These are phyloP conservation scores for Mucor piriformis DNA, from an alignment of 371 early-diverging fungal genomes.

Conservation along the genomic window DNA sequence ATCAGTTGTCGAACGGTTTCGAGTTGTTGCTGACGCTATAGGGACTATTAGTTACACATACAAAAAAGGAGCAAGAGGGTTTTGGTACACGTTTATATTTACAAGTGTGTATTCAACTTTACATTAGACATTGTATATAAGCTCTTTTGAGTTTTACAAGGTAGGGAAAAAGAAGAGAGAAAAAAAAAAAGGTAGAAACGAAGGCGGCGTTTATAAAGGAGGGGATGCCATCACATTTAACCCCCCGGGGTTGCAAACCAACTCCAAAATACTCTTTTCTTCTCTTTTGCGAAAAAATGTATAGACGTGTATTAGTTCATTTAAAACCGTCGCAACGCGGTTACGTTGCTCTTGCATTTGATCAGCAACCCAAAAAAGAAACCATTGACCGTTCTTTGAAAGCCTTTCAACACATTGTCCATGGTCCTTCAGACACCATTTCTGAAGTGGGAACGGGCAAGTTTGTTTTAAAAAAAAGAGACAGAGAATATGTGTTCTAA, in stretches of 20 bases:
- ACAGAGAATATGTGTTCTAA: background rate
- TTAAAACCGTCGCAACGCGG: constrained; percentile 13
- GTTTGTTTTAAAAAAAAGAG: background rate
- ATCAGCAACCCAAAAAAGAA: constrained; percentile 18
- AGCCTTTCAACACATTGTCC: constrained; percentile 23
- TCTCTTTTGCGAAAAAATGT: constrained; percentile 11
- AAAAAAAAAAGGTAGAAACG: no score
- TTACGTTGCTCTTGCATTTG: constrained; percentile 34
- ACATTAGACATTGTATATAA: no score
- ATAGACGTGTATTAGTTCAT: constrained; percentile 20
- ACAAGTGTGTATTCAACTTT: no score
- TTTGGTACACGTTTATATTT: background rate
- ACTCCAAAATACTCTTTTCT: background rate
- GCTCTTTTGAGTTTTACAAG: no score
- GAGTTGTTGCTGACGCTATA: constrained; percentile 28
- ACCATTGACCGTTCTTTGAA: constrained; percentile 32
- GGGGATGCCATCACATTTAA: no score
- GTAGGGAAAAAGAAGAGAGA: no score
- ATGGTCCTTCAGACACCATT: constrained; percentile 21
- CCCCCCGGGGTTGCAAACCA: no score
- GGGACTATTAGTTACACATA: background rate
- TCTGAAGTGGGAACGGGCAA: constrained; percentile 29
- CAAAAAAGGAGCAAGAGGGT: no score
- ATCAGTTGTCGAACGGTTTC: constrained; percentile 58
- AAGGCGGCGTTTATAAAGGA: no score